Conservation (phyloP, 2,329 filamentous ascomycete species). For the Calonectria naviculata region DNA sequence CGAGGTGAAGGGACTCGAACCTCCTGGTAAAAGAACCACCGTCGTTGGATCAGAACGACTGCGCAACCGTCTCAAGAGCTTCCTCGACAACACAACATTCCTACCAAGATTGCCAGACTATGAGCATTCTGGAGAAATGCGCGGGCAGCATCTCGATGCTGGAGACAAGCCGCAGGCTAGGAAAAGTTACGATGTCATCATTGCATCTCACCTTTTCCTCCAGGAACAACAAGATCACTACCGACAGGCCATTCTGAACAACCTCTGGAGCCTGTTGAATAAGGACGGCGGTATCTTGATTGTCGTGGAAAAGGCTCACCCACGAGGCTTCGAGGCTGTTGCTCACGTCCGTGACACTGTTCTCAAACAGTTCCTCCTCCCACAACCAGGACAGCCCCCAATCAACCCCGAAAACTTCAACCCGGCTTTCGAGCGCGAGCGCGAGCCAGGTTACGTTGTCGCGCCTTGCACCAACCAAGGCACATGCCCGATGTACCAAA, state of each 20-base stretch:
- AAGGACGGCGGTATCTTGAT: constrained; percentile 88
- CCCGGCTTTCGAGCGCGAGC: constrained; percentile 52
- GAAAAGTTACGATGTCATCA: constrained; percentile 90
- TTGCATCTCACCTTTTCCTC: constrained; percentile 87
- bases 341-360: constrained; percentile 85
- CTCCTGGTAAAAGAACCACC: constrained; percentile 82
- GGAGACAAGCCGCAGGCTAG: constrained; percentile 65
- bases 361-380: constrained; percentile 77
- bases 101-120: constrained; percentile 93
- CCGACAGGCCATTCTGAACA: constrained; percentile 83
- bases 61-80: constrained; percentile 77
- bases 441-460: constrained; percentile 72
- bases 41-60: constrained; percentile 81
- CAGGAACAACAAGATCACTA: constrained; percentile 79
- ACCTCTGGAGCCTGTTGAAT: constrained; percentile 88
- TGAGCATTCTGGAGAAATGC: constrained; percentile 71
- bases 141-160: constrained; percentile 69
- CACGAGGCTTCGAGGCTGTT: constrained; percentile 91
- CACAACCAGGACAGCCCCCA: constrained; percentile 50
- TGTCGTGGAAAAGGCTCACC: constrained; percentile 89
- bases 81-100: constrained; percentile 92
- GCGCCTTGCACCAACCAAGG: constrained; percentile 90
- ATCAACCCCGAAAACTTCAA: constrained; percentile 52
- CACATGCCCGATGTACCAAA: constrained; percentile 88
- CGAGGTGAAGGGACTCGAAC: constrained; percentile 53